phyloP scores from a whole-genome alignment of 495 filamentous ascomycete species.

The Neurospora sp. region DNA sequence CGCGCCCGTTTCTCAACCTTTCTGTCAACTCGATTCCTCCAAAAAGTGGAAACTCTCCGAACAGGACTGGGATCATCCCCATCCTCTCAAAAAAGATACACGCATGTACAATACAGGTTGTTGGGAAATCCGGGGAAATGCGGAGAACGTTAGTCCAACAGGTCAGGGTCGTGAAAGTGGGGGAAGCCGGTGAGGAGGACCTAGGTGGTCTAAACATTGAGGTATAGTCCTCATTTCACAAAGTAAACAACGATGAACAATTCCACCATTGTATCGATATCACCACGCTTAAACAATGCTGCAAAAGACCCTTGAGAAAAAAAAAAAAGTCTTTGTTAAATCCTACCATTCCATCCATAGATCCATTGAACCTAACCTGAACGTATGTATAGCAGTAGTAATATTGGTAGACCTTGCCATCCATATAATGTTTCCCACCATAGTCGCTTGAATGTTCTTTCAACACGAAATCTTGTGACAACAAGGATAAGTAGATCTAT shows the following conservation, averaged over 20 bases:
- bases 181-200: background rate
- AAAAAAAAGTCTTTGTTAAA: background rate
- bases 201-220: background rate
- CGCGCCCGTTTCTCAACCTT: no score
- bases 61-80: no score
- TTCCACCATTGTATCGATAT: background rate
- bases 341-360: background rate
- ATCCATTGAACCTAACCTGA: background rate
- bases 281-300: background rate
- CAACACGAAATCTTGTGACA: background rate
- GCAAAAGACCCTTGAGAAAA: background rate
- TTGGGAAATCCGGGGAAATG: background rate
- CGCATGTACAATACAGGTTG: no score
- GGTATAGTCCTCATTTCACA: background rate
- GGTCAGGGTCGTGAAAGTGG: background rate
- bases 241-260: background rate
- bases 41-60: no score
- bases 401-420: background rate
- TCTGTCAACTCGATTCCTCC: no score
- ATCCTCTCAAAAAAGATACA: no score
- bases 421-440: background rate
- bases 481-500: background rate
- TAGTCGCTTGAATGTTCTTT: background rate
- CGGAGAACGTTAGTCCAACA: background rate
- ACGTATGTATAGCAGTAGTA: background rate